phyloP scores from a whole-genome alignment of 148 eudicot genomes.

The Camellia granthamiana region DNA sequence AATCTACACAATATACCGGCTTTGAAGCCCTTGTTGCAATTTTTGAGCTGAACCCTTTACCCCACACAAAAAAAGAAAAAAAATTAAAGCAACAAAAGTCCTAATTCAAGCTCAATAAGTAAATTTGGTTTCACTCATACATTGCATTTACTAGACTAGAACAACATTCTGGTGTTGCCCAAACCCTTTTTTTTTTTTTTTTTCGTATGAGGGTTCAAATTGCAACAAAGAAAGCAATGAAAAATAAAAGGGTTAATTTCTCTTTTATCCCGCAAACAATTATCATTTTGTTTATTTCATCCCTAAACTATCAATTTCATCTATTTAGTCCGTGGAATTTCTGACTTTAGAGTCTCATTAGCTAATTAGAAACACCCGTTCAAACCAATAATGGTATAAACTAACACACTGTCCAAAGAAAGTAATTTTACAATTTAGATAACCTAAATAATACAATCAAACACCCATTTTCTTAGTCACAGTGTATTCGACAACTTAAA shows the following conservation, averaged over 20 bases:
- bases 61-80: neutral
- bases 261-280: too few relatives aligned
- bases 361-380: too few relatives aligned
- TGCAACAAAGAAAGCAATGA: neutral
- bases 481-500: too few relatives aligned
- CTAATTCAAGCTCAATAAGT: neutral
- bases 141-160: neutral
- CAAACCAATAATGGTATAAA: too few relatives aligned
- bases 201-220: neutral
- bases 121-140: neutral
- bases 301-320: too few relatives aligned
- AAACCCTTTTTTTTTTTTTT: neutral
- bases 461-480: too few relatives aligned
- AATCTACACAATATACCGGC: neutral
- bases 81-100: neutral
- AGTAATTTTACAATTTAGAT: too few relatives aligned
- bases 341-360: too few relatives aligned
- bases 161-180: neutral
- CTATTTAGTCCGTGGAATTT: too few relatives aligned
- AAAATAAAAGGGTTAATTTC: neutral
- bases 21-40: conserved; percentile 1
- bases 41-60: conserved; percentile 6
- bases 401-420: too few relatives aligned
- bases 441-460: too few relatives aligned
- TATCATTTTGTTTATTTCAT: too few relatives aligned